Base-by-base conservation (phyloP, 2,329 filamentous ascomycete species). In the Tolypocladium paradoxum region DNA sequence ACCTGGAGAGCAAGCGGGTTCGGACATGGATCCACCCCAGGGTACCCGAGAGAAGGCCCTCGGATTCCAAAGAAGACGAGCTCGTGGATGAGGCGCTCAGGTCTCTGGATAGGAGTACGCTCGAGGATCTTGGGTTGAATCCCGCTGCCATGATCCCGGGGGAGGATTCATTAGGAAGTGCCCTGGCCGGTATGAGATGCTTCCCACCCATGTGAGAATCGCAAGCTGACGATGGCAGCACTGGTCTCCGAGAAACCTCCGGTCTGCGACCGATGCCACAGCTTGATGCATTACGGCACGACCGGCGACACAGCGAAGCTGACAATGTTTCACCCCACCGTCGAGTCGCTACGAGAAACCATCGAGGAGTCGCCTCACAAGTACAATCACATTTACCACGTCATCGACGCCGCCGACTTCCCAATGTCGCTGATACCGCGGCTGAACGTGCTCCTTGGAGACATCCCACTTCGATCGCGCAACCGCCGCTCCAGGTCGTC, bases 331-430 rank as follows among this genome's bases (percentile, higher is more conserved):
- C 89, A 95, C 64, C 93, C 93, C 0, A 85, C 85, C 1, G 78
- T 96, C 57, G 80, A 90, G 45, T 84, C 88, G 2, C 83, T 99
- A 51, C 83, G 84, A 58, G 85, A 90, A 57, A 95, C 90, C 18
- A 87, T 99, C 51, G 79, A 85, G 51, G 89, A 95, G 68, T 95
- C 92, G 1, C 91, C 91, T 0, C 85, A 95, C 70, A 88, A 88
- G 65, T 82, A 88, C 65, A 97, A 99, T 63, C 89, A 96, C 69
- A 85, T 99, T 56, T 99, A 97, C 66, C 93, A 99, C 69, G 78
- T 99, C 29, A 74, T 99, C 24, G 93, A 99, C 64, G 92, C 93
- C 3, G 93, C 91, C 55, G 93, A 99, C 69, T 97, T 99, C 58
- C 93, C 93, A 22, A 88, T 99, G 81, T 96, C 93, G 2, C 72